A percentile compares a stretch with the other conserved stretches of the same genome.
Evolutionary conservation across 2,329 filamentous ascomycete genomes (phyloP).

Genomic region (Orbilia oligospora): DNA sequence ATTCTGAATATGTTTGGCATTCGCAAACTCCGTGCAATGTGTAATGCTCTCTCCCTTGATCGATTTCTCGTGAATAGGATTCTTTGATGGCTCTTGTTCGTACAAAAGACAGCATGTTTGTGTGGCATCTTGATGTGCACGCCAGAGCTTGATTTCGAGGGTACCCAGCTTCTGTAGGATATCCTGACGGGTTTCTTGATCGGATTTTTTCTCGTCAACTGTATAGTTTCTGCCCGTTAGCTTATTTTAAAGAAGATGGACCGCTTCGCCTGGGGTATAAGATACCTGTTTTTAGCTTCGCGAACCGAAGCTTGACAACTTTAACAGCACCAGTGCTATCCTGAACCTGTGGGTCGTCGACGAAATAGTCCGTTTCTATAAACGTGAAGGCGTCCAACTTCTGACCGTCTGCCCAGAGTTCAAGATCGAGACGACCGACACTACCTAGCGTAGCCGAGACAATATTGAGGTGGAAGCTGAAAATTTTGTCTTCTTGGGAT

Average conservation of each 20-base stretch:
- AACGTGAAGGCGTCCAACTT: slow-evolving; percentile 41
- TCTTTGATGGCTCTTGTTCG: slow-evolving; percentile 10
- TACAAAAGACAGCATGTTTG: slow-evolving; percentile 13
- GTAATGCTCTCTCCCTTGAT: slow-evolving; percentile 36
- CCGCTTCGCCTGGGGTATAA: not conserved
- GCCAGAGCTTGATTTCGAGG: slow-evolving; percentile 37
- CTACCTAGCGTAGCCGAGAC: not conserved
- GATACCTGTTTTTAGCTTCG: slow-evolving; percentile 41
- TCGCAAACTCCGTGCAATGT: slow-evolving; percentile 23
- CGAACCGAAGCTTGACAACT: slow-evolving; percentile 39
- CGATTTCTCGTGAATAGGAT: slow-evolving; percentile 31
- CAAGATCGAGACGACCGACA: slow-evolving; percentile 35
- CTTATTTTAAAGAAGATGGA: not conserved
- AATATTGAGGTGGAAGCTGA: slow-evolving; percentile 33
- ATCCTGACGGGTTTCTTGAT: not conserved
- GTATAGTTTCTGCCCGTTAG: not conserved
- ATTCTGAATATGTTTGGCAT: slow-evolving; percentile 11
- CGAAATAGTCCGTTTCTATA: slow-evolving; percentile 25
- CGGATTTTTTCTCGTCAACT: slow-evolving; percentile 27
- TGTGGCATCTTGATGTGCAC: slow-evolving; percentile 24
- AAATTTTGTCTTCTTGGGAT: slow-evolving; percentile 33
- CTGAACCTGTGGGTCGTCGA: slow-evolving; percentile 38
- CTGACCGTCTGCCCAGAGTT: slow-evolving; percentile 50
- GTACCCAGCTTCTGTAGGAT: slow-evolving; percentile 31
- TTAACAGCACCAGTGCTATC: slow-evolving; percentile 27